Conservation (phyloP, 2,329 filamentous ascomycete genomes). For the Chaetomiaceae sp. region DNA sequence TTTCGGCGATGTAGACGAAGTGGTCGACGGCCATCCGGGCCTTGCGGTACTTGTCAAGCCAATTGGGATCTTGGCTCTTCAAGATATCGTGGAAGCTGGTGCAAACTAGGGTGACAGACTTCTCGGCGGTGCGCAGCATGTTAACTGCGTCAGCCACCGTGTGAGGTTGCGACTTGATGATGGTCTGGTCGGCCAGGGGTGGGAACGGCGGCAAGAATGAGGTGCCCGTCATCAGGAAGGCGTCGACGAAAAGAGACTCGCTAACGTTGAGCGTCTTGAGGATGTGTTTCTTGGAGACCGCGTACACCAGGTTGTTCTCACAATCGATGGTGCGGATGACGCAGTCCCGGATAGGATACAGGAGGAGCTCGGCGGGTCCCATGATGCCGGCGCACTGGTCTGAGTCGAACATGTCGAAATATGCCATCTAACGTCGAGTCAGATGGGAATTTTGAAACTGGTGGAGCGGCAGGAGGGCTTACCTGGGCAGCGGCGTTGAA, state of each 20-base stretch:
- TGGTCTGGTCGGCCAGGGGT: constrained; percentile 57
- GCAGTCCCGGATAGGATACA: constrained; percentile 77
- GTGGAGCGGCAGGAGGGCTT: constrained; percentile 26
- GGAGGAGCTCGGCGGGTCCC: constrained; percentile 76
- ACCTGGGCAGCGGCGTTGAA: constrained; percentile 87
- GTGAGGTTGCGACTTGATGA: constrained; percentile 51
- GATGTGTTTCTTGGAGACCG: constrained; percentile 62
- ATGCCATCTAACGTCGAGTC: constrained; percentile 58
- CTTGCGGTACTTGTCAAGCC: constrained; percentile 81
- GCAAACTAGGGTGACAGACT: constrained; percentile 67
- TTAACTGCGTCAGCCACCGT: constrained; percentile 73
- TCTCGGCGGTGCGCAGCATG: constrained; percentile 66
- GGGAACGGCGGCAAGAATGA: constrained; percentile 77
- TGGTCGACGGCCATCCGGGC: constrained; percentile 82
- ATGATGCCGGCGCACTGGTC: constrained; percentile 71
- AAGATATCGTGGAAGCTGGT: constrained; percentile 75
- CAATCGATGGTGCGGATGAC: constrained; percentile 66
- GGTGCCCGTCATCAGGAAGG: constrained; percentile 76
- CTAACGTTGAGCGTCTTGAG: constrained; percentile 62
- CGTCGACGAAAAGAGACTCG: constrained; percentile 75
- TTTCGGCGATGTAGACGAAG: constrained; percentile 72
- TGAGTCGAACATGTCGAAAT: constrained; percentile 64
- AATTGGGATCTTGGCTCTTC: constrained; percentile 64
- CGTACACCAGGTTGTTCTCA: constrained; percentile 59
- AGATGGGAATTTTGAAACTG: background rate